These are phyloP conservation scores for Urostyla sp. DNA, from an alignment of 73 alveolate genomes.

Conservation along the genomic window DNA sequence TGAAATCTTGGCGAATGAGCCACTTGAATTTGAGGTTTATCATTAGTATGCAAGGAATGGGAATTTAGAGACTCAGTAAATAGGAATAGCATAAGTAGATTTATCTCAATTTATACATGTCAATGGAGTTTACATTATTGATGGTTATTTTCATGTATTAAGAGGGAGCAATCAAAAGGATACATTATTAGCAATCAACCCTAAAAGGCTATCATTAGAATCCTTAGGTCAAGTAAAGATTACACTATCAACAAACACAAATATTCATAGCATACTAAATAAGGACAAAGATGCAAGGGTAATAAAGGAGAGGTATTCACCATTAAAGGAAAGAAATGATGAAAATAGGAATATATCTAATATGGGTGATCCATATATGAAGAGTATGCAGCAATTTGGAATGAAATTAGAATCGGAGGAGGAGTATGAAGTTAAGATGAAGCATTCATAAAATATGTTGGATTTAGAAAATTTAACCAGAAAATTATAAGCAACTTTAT, in stretches of 20 bases:
- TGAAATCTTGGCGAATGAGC: neutral
- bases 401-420: neutral
- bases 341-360: neutral
- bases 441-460: constrained; percentile 29
- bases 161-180: constrained; percentile 4
- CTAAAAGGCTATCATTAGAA: neutral
- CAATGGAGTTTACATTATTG: constrained; percentile 15
- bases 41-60: constrained; percentile 30
- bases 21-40: constrained; percentile 50
- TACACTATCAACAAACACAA: neutral
- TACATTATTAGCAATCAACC: neutral
- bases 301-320: constrained; percentile 21
- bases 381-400: neutral
- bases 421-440: constrained; percentile 1
- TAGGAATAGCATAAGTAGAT: constrained; percentile 49
- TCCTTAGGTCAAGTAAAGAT: constrained; percentile 40
- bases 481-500: neutral
- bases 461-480: neutral
- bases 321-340: constrained; percentile 3
- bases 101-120: constrained; percentile 24
- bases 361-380: constrained; percentile 3
- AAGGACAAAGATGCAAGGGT: neutral
- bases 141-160: constrained; percentile 37
- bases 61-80: neutral
- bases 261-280: neutral